These are phyloP conservation scores for Geoglossum glabrum DNA, from an alignment of 495 filamentous ascomycete genomes.

Conservation along the genomic window DNA sequence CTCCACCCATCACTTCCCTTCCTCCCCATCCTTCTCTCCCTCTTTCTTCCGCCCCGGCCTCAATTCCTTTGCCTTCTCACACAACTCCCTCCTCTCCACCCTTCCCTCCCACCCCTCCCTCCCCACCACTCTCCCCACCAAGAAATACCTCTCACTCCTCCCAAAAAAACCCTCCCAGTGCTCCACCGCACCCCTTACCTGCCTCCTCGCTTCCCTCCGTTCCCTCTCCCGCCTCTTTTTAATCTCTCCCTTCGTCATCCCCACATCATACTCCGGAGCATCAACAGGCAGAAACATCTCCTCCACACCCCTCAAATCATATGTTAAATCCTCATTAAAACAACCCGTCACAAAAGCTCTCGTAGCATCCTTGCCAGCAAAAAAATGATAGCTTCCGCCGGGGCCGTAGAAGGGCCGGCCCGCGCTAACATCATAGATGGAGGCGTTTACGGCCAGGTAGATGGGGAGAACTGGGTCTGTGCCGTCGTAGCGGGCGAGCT, in stretches of 20 bases:
- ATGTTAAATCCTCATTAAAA: slow-evolving; percentile 65
- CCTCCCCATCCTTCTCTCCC: not conserved
- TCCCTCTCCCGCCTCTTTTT: slow-evolving; percentile 5
- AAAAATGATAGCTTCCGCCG: slow-evolving; percentile 72
- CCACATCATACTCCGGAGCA: slow-evolving; percentile 28
- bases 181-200: slow-evolving; percentile 34
- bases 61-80: slow-evolving; percentile 24
- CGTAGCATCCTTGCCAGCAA: slow-evolving; percentile 70
- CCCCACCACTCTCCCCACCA: slow-evolving; percentile 42
- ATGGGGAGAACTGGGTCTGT: slow-evolving; percentile 53
- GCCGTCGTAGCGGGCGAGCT: slow-evolving; percentile 66
- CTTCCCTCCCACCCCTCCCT: slow-evolving; percentile 15
- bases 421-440: slow-evolving; percentile 78
- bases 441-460: slow-evolving; percentile 82
- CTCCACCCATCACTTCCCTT: not conserved
- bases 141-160: slow-evolving; percentile 52
- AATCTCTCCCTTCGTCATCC: slow-evolving; percentile 22
- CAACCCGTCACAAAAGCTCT: slow-evolving; percentile 94
- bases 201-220: slow-evolving; percentile 25
- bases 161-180: slow-evolving; percentile 63
- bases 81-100: slow-evolving; percentile 23
- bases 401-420: slow-evolving; percentile 67
- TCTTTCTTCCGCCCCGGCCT: slow-evolving; percentile 7
- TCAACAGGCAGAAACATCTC: slow-evolving; percentile 70
- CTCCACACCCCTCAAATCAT: slow-evolving; percentile 72